Evolutionary conservation across 2,329 filamentous ascomycete genomes (phyloP), one percentile per base, ranked within the genome.

Genomic region (Davidsoniella virescens): DNA sequence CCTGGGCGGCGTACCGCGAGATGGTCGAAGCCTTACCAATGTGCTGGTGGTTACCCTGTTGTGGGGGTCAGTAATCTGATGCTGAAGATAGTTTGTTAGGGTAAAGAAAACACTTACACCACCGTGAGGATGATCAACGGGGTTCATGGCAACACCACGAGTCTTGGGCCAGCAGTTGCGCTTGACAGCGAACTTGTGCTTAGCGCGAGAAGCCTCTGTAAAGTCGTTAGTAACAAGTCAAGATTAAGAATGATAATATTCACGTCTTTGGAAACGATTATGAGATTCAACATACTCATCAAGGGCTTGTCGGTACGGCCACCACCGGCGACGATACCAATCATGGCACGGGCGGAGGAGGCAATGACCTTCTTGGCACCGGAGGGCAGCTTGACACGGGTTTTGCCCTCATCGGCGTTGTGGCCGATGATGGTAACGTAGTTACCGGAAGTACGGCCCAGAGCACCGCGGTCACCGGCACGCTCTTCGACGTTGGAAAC

Each of bases 111-210:
- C 62, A 77, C 73, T 63, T 76, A 76, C 75, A 86, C 83, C 84
- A 85, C 85, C 85, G 82, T 92, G 85, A 71, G 85, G 85, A 81
- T 98, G 92, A 76, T 98, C 92, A 66, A 98, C 92, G 65, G 92
- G 92, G 78, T 98, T 98, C 92, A 98, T 98, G 73, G 92, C 92
- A 83, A 98, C 92, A 95, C 92, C 92, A 92, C 92, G 90, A 80
- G 92, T 98, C 86, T 94, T 95, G 75, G 92, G 92, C 92, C 92
- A 98, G 68, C 82, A 90, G 87, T 98, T 96, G 70, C 92, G 87
- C 87, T 98, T 98, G 76, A 95, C 93, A 63, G 88, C 87, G 76
- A 94, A 98, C 85, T 98, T 98, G 71, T 96, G 90, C 87, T 96
- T 98, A 67, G 92, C 92, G 69, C 92, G 87, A 66, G 90, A 96